These are phyloP conservation scores for Phascolomyces articulosus DNA, from an alignment of 371 early-diverging fungal genomes.

Conservation along the genomic window DNA sequence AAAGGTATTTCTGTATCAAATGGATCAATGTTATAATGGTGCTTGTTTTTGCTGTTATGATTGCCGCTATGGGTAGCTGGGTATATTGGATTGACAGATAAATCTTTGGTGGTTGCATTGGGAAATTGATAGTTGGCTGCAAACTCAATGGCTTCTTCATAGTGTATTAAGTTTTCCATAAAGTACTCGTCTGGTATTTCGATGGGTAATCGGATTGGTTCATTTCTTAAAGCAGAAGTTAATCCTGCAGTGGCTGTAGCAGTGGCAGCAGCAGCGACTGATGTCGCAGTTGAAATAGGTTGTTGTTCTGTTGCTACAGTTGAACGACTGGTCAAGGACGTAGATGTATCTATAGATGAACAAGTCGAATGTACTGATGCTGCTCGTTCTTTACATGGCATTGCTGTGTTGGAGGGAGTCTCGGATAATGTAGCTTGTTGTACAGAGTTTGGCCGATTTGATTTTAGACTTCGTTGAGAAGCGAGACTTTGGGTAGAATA, in stretches of 20 bases:
- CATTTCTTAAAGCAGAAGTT: constrained; percentile 46
- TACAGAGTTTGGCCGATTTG: constrained; percentile 10
- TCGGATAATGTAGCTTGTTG: constrained; percentile 17
- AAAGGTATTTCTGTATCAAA: constrained; percentile 4
- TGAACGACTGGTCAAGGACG: constrained; percentile 29
- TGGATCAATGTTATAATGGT: constrained; percentile 37
- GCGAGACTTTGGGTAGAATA: constrained; percentile 17
- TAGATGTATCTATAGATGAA: constrained; percentile 45
- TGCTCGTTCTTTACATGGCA: constrained; percentile 33
- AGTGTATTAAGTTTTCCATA: constrained; percentile 59
- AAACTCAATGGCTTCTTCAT: constrained; percentile 59
- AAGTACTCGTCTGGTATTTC: constrained; percentile 50
- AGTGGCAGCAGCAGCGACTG: constrained; percentile 11
- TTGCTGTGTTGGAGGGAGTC: constrained; percentile 16
- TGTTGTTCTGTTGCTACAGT: constrained; percentile 7
- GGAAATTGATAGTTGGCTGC: constrained; percentile 51
- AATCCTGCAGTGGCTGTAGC: constrained; percentile 12
- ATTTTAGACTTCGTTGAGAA: constrained; percentile 18
- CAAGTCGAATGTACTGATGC: constrained; percentile 49
- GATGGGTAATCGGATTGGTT: constrained; percentile 55
- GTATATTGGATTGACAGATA: constrained; percentile 28
- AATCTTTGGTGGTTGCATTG: not conserved
- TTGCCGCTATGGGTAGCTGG: constrained; percentile 16
- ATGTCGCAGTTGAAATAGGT: not conserved
- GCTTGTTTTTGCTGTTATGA: constrained; percentile 17